Evolutionary conservation across 1,284 basidiomycete genomes (phyloP), one percentile per base, ranked within the genome.

Genomic region (Laetiporus sulphureus): DNA sequence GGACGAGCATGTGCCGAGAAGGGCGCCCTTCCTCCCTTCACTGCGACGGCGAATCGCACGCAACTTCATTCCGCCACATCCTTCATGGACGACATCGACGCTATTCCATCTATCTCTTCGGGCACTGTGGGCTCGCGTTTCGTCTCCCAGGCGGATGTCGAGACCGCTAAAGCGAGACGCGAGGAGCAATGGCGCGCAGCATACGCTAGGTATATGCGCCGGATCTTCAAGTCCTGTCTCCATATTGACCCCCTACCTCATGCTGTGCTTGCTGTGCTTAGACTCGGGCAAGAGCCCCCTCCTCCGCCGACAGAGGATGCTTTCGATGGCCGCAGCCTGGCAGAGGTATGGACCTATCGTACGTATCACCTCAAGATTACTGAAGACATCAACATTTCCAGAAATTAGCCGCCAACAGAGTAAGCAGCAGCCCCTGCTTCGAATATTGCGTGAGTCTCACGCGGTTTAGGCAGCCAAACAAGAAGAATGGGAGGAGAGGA

Each of bases 401-500:
- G 84, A 89, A 85, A 85, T 69, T 88, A 45, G 86, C 83, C 50
- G 83, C 83, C 38, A 88, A 90, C 61, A 81, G 75, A 72, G 85
- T 86, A 64, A 60, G 68, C 60, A 50, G 31, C 42, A 33, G 40
- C 34, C 40, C 49, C 38, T 40, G 19, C 35, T 41, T 36, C n/a
- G n/a, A 29, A 44, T 43, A 44, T 7, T 29, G 33, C 36, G 36
- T 49, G 50, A 51, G 36, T 41, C 49, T 56, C 40, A 58, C 48
- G 51, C 54, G 47, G 15, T 51, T 48, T 51, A 90, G 87, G 77
- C 81, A 56, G 79, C 84, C 50, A 93, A 93, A 63, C 88, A 91
- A 65, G 90, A 93, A 64, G 87, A 92, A 77, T 94, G 90, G 87
- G 91, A 94, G 58, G 85, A 91, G 59, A 87, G 87, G 60, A 90